Percentiles rank a stretch among this genome's conserved stretches.
phyloP scores from a whole-genome alignment of 202 grass and related monocot genomes.

The Schoenoplectus tabernaemontani region DNA sequence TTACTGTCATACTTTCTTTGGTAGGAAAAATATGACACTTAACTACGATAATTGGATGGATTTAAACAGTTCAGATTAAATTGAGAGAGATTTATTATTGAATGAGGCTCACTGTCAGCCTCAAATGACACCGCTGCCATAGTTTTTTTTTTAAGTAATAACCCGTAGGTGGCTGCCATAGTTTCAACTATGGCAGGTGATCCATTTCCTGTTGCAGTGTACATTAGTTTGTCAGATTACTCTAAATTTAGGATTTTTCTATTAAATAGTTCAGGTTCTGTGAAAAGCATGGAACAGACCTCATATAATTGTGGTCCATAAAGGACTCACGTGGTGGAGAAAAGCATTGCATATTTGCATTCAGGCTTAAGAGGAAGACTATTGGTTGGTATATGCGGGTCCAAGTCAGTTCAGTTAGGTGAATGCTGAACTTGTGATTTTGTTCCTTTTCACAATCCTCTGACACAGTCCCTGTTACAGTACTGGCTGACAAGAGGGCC shows the following conservation, averaged over 20 bases:
- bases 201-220: no score
- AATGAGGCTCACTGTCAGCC: no score
- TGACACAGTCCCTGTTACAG: not conserved
- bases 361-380: slow-evolving; percentile 1
- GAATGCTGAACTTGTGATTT: not conserved
- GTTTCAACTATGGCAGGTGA: no score
- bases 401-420: not conserved
- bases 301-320: not conserved
- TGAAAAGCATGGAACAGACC: not conserved
- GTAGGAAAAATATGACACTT: no score
- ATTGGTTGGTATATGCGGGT: slow-evolving; percentile 6
- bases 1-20: no score
- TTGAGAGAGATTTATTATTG: no score
- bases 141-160: no score
- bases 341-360: not conserved
- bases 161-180: no score
- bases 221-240: not conserved
- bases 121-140: no score
- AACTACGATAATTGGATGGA: no score
- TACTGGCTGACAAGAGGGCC: not conserved
- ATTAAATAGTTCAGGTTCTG: not conserved
- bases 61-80: no score
- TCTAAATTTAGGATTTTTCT: not conserved
- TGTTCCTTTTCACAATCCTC: not conserved
- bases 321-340: not conserved